Conservation (phyloP, 169 alveolate species). For the Plasmodium sp. region DNA sequence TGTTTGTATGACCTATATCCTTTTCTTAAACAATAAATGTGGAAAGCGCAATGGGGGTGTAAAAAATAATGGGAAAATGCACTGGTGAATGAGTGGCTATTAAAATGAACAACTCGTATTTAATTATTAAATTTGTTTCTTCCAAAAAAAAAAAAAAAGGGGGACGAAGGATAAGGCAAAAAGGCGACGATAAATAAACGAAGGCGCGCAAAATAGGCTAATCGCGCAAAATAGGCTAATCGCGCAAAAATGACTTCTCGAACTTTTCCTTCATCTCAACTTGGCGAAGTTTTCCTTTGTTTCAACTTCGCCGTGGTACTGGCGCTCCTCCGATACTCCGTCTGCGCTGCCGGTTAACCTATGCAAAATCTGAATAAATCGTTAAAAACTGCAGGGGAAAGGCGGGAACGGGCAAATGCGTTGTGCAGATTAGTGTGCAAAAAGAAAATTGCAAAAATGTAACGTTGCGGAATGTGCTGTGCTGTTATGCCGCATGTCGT, state of each 20-base stretch:
- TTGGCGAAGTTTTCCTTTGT: not conserved
- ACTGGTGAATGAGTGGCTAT: conserved; percentile 2
- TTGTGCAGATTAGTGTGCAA: not conserved
- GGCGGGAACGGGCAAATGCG: not conserved
- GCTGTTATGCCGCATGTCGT: not conserved
- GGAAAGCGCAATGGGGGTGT: not conserved
- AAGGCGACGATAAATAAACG: not conserved
- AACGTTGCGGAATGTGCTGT: not conserved
- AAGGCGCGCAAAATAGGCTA: not conserved
- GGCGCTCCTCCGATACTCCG: not conserved
- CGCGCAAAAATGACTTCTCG: not conserved
- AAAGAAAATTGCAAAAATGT: not conserved
- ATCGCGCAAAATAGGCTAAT: not conserved
- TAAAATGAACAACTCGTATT: conserved; percentile 15
- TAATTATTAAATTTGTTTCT: conserved; percentile 24
- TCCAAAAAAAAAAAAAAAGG: conserved; percentile 33
- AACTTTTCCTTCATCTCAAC: not conserved
- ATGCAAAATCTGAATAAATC: conserved; percentile 87
- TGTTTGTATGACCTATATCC: not conserved
- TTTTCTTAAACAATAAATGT: not conserved
- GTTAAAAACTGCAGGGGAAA: conserved; percentile 77
- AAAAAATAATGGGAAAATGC: not conserved
- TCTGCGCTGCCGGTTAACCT: conserved; percentile 68
- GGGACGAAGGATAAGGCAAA: not conserved
- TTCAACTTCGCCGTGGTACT: not conserved